These are phyloP conservation scores for Calocybe gangraenosa DNA, from an alignment of 768 basidiomycete species.

Conservation along the genomic window DNA sequence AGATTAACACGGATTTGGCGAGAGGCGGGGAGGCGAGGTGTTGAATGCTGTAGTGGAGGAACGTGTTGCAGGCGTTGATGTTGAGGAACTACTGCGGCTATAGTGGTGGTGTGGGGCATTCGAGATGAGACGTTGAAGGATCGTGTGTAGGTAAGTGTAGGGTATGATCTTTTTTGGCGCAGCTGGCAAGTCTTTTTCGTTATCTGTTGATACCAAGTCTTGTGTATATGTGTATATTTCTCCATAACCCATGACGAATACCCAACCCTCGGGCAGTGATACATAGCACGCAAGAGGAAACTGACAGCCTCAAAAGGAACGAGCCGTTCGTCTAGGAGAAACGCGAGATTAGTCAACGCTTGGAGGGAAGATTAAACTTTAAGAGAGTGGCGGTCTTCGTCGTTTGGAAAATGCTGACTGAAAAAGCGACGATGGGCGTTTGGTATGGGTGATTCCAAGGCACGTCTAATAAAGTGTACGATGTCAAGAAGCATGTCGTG, in stretches of 20 bases:
- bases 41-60: slow-evolving; percentile 64
- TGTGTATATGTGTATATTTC: no score
- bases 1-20: slow-evolving; percentile 45
- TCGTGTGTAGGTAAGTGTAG: slow-evolving; percentile 43
- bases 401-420: no score
- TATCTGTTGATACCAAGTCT: no score
- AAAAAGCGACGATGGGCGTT: no score
- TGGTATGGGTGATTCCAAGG: background rate
- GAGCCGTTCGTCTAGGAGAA: slow-evolving; percentile 45
- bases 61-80: slow-evolving; percentile 44
- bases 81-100: slow-evolving; percentile 12
- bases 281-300: slow-evolving; percentile 42
- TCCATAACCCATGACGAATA: slow-evolving; percentile 38
- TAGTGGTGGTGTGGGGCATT: slow-evolving; percentile 21
- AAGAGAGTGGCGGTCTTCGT: slow-evolving; percentile 15
- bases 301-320: slow-evolving; percentile 42
- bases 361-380: slow-evolving; percentile 39
- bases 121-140: slow-evolving; percentile 37
- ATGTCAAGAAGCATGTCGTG: background rate
- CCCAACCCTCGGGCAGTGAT: slow-evolving; percentile 37
- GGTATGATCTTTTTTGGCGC: slow-evolving; percentile 29
- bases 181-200: no score
- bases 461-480: background rate
- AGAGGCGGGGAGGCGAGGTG: slow-evolving; percentile 48
- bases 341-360: slow-evolving; percentile 55